Base-by-base conservation (phyloP, 352 stramenopile species). In the Plasmopara viticola region DNA sequence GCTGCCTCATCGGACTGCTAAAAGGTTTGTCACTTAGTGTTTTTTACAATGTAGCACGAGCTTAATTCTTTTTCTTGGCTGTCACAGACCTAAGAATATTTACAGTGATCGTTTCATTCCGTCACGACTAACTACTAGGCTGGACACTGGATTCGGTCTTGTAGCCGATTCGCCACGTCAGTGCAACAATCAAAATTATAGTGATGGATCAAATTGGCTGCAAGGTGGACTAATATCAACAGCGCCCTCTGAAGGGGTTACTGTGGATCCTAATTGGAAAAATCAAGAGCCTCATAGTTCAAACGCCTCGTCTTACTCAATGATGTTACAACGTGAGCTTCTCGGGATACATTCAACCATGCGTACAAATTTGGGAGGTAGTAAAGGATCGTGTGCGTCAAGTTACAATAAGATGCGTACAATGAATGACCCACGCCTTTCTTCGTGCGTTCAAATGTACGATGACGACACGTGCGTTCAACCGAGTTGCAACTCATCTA, bases 61-160 rank as follows among this genome's bases (percentile, higher is more conserved):
- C 15, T 47, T 14, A 9, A 47, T 14, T 45, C 7, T 25, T 9
- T 43, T 25, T 28, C 28, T 39, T 15, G 29, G 20, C 18, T 6
- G 30, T 46, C 44, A 34, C 29, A 85, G 74, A 44, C 84, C 78
- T 14, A 89, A 87, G 53, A 66, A 86, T 48, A 84, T 95, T 53
- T 94, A 95, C 70, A 94, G 81, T 37, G 85, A 95, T 50, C 78
- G 85, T 8, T 95, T 94, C 48, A 94, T 95, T 39, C 85, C 85
- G 18, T 89, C 76, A 7, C 70, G 81, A 8, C 33, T 86, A 10
- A 70, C 67, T 6, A 89, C 84, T 6, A 86, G 90, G 41, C 58
- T 95, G 5, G 84, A 94, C 17, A 78, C 78, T 18, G 77, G 71
- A 14, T 95, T 92, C 18, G 70, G 68, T 6, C 62, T 90, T 15